These are phyloP conservation scores for Colletotrichum ledebouriae DNA, from an alignment of 2,329 filamentous ascomycete species.

Conservation along the genomic window DNA sequence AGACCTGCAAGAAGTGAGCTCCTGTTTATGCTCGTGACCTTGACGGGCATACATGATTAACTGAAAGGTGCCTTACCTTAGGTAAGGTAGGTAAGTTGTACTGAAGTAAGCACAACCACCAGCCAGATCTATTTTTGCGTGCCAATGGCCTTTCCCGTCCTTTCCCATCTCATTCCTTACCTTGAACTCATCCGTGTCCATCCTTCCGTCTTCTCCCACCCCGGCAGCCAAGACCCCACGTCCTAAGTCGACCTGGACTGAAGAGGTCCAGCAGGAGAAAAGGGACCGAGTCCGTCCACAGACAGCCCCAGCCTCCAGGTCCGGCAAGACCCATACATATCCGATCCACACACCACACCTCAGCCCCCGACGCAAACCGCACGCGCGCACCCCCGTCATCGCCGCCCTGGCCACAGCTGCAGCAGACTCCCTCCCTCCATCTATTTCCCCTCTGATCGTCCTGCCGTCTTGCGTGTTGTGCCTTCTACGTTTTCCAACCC, in stretches of 20 bases:
- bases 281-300: conserved; percentile 30
- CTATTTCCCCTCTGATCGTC: conserved; percentile 9
- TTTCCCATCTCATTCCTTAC: neutral
- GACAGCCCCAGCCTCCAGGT: neutral
- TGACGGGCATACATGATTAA: too few species aligned
- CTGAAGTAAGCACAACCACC: neutral
- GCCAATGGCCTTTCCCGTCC: neutral
- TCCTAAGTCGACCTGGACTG: neutral
- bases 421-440: neutral
- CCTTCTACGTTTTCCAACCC: conserved; percentile 1
- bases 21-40: neutral
- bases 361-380: conserved; percentile 8
- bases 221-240: conserved; percentile 26
- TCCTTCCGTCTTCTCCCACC: conserved; percentile 21
- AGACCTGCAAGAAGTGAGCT: neutral
- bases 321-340: conserved; percentile 26
- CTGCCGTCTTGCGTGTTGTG: neutral
- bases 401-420: conserved; percentile 13
- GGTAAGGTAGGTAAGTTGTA: too few species aligned
- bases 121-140: neutral
- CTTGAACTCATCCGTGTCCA: neutral
- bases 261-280: neutral
- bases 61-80: too few species aligned
- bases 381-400: conserved; percentile 21
- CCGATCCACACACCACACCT: conserved; percentile 25